Base-by-base conservation (phyloP, 1,284 basidiomycete genomes). In the Pseudozyma thailandica region DNA sequence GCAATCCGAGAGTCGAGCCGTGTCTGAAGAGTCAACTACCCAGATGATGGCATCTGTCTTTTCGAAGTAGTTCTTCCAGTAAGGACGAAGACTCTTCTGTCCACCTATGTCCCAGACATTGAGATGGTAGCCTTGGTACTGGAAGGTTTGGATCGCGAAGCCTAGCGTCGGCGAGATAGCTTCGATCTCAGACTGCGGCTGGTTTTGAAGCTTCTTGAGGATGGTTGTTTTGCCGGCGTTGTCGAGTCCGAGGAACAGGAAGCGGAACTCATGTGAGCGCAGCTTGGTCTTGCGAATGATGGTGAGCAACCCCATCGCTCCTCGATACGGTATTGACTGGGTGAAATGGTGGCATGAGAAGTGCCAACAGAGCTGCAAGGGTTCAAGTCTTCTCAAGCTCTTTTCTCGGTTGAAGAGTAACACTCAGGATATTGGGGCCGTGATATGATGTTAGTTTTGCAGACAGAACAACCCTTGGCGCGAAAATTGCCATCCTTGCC, bases 41-140 rank as follows among this genome's bases (percentile, higher is more conserved):
- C 96, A 99, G 30, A 98, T 93, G 45, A 99, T 87, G 4, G 92
- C 95, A 84, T 98, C 96, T 6, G 96, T 98, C 84, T 94, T 91
- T 84, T 99, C 96, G 79, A 98, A 99, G 85, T 98, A 98, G 84
- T 98, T 99, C 30, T 93, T 87, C 96, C 96, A 98, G 83, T 98
- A 99, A 2, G 96, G 94, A 21, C 96, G 88, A 41, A 98, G 88
- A 0, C 93, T 95, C 51, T 90, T 89, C 84, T 98, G 96, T 12
- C 96, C 96, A 26, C 96, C 96, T 30, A 99, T 93, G 82, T 99
- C 96, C 96, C 95, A 65, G 10, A 71, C 47, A 37, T 69, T 38
- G 37, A 65, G 37, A 26, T 59, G 53, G 86, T 84, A 96, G 91
- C 90, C 91, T 84, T 89, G 87, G 81, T 96, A 91, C 23, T 90